phyloP scores from a whole-genome alignment of 257 asterid genomes.

The Misopates orontium region DNA sequence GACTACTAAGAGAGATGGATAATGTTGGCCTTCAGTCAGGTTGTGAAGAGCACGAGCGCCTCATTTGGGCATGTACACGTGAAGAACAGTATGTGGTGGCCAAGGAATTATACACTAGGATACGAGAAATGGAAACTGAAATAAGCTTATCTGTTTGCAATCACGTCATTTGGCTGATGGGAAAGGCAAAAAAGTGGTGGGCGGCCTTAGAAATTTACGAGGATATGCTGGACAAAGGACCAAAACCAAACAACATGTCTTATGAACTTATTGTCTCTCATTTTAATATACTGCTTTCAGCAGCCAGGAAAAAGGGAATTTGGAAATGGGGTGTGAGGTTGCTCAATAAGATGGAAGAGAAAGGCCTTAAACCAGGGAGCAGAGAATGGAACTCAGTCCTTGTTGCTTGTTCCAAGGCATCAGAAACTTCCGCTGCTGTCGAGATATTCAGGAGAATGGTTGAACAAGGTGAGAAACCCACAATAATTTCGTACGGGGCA shows the following conservation, averaged over 20 bases:
- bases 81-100: slow-evolving; percentile 77
- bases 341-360: slow-evolving; percentile 89
- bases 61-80: slow-evolving; percentile 85
- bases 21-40: slow-evolving; percentile 48
- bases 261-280: slow-evolving; percentile 77
- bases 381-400: slow-evolving; percentile 94
- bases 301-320: slow-evolving; percentile 78
- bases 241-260: slow-evolving; percentile 82
- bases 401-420: slow-evolving; percentile 84
- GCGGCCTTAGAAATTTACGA: slow-evolving; percentile 93
- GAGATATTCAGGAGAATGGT: slow-evolving; percentile 90
- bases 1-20: slow-evolving; percentile 70
- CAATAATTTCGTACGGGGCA: slow-evolving; percentile 83
- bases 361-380: slow-evolving; percentile 80
- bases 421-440: slow-evolving; percentile 82
- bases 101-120: slow-evolving; percentile 72
- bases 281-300: slow-evolving; percentile 63
- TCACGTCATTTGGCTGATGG: slow-evolving; percentile 90
- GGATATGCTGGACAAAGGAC: slow-evolving; percentile 84
- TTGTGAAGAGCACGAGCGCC: slow-evolving; percentile 63
- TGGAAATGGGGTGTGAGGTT: slow-evolving; percentile 96
- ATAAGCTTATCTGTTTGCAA: slow-evolving; percentile 88
- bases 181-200: slow-evolving; percentile 98
- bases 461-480: slow-evolving; percentile 79
- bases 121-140: slow-evolving; percentile 58